Evolutionary conservation across 441 rosid genomes (phyloP), one percentile per base, ranked within the genome.

Genomic region (Aleurites moluccanus): DNA sequence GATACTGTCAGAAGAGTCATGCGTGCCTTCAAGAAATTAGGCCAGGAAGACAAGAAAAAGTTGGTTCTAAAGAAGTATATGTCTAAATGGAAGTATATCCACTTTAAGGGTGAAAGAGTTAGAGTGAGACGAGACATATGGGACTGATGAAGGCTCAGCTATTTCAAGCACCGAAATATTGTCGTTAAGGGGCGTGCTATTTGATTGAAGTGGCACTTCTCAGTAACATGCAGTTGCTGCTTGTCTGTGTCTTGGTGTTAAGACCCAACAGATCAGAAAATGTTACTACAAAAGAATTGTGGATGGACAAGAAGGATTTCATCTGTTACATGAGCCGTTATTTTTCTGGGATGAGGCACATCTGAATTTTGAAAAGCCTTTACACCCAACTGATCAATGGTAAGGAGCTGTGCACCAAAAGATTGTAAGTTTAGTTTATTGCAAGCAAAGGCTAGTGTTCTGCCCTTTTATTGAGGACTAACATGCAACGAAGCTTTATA

Each of bases 31-130:
- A 71, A 67, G 79, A 78, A 75, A 73, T 78, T 88, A 38, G 95
- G 90, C 18, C 85, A 86, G 68, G 91, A 90, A 78, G 94, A 85
- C 63, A 88, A 87, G 72, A 81, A 55, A 49, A 81, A 84, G 75
- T 68, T 90, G 79, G 80, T 91, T 67, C 89, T 92, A 62, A 84
- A 77, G 69, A 88, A 82, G 79, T 87, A 89, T 80, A 83, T 79
- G 73, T 68, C 79, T 78, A 84, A 83, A 77, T 91, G 86, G 92
- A 94, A 91, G 84, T 94, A 86, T 73, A 74, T 89, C 33, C 91
- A 91, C 83, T 94, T 94, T 61, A 88, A 88, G 16, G 95, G 97
- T 23, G 97, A 94, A 79, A 81, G 93, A 62, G 91, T 89, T 77
- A 86, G 82, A 81, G 93, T 92, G 49, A 86, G 82, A 85, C 88